Conservation (phyloP, 441 rosid species). For the Pelargonium fulgidum region DNA sequence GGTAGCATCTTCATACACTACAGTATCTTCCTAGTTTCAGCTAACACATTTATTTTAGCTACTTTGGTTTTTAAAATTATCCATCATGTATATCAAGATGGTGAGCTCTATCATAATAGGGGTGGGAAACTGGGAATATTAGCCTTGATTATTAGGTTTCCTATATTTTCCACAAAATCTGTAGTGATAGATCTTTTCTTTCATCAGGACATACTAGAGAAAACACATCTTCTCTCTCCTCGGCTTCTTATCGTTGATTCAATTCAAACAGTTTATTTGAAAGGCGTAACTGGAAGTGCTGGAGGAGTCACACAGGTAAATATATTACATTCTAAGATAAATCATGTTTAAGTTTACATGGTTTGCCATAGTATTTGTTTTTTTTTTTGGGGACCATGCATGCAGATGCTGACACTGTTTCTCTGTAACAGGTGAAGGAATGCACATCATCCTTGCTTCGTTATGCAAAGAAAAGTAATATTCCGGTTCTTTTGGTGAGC, state of each 20-base stretch:
- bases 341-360: not conserved
- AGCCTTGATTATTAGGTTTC: not conserved
- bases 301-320: slow-evolving; percentile 71
- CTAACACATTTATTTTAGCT: not conserved
- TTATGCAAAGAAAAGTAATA: slow-evolving; percentile 71
- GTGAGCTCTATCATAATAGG: not conserved
- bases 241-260: slow-evolving; percentile 75
- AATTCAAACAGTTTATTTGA: slow-evolving; percentile 78
- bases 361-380: not conserved
- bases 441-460: slow-evolving; percentile 84
- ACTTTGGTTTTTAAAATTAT: not conserved
- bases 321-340: not conserved
- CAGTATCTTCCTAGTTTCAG: not conserved
- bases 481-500: slow-evolving; percentile 84
- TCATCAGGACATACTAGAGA: slow-evolving; percentile 62
- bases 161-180: slow-evolving; percentile 8
- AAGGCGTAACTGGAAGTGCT: slow-evolving; percentile 60
- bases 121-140: no score
- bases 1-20: not conserved
- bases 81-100: not conserved
- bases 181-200: slow-evolving; percentile 10
- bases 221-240: slow-evolving; percentile 58
- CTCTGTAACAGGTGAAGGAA: slow-evolving; percentile 65
- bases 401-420: slow-evolving; percentile 14
- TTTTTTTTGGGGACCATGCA: not conserved